Base-by-base conservation (phyloP, 257 asterid species). In the Gynochthodes officinalis region DNA sequence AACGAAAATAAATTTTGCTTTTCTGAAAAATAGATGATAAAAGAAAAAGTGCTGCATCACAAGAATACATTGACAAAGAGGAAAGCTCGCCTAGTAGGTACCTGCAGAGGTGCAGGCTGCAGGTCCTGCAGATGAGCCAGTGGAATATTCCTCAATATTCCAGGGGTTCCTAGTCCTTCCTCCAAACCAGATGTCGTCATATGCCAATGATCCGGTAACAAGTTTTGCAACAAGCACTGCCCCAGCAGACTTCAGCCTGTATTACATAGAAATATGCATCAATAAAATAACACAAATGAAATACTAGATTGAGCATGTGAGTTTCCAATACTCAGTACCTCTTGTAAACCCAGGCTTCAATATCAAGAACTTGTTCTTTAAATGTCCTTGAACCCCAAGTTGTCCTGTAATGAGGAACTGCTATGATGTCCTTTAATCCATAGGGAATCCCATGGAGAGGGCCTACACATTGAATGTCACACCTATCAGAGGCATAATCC, bases 91-190 rank as follows among this genome's bases (percentile, higher is more conserved):
- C 39, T 19, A 65, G 27, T 25, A 63, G 33, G 5, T 84, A 89
- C 99, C 97, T 37, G 96, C 95, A 25, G 98, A 87, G 87, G 97
- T 92, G 78, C 88, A 77, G 40, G 98, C 82, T 67, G 96, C 97
- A 16, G 98, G 97, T 73, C 99, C 99, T 74, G 98, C 93, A 33
- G 97, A 95, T 18, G 99, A 95, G 77, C 98, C 99, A n/a, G 99
- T 92, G 76, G 97, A 84, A 59, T 81, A 92, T 77, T 90, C 95
- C 83, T 86, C 97, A 21, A 94, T 86, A 67, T 94, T 94, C 99
- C 99, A 94, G 6, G 99, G 98, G 71, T 94, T 91, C 81, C 98
- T 87, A 15, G 98, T 95, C 81, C 99, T 82, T 35, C 99, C 99
- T 7, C 99, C 96, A 73, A 90, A 92, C 99, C 96, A 92, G 74